phyloP scores from a whole-genome alignment of 2,329 filamentous ascomycete genomes.

The Rutstroemia sp. region DNA sequence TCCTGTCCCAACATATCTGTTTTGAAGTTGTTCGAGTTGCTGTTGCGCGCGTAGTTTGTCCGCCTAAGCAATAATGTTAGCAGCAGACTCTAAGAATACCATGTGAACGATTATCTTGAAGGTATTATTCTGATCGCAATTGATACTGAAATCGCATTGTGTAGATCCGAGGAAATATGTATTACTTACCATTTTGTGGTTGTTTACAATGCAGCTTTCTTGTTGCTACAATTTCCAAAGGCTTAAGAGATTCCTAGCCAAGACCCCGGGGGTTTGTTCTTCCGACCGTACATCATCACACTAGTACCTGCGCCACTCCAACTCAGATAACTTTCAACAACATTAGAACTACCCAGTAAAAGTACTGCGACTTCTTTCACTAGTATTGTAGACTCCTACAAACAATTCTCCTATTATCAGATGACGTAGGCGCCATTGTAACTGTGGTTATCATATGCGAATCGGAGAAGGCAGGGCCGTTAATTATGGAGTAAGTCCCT shows the following conservation, averaged over 20 bases:
- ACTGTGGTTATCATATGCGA: not conserved
- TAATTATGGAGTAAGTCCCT: slow-evolving; percentile 6
- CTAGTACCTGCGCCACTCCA: no score
- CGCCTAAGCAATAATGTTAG: slow-evolving; percentile 49
- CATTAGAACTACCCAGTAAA: no score
- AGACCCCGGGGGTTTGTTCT: no score
- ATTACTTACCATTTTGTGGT: not conserved
- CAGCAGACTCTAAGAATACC: not conserved
- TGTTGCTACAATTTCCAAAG: not conserved
- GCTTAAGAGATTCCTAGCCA: no score
- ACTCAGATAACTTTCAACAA: no score
- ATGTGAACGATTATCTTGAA: no score
- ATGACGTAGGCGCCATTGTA: not conserved
- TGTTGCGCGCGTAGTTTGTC: slow-evolving; percentile 97
- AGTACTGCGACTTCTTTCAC: no score
- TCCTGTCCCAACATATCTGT: slow-evolving; percentile 91
- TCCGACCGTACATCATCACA: no score
- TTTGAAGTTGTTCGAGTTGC: slow-evolving; percentile 93
- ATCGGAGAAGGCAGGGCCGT: not conserved
- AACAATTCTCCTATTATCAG: not conserved
- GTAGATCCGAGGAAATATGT: no score
- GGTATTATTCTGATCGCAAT: not conserved
- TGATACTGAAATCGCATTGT: no score
- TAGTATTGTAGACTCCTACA: not conserved
- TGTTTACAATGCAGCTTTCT: not conserved